Evolutionary conservation across 1,139 yeast species (phyloP), one percentile per base, ranked within the genome.

Genomic region (Pichia sp.): DNA sequence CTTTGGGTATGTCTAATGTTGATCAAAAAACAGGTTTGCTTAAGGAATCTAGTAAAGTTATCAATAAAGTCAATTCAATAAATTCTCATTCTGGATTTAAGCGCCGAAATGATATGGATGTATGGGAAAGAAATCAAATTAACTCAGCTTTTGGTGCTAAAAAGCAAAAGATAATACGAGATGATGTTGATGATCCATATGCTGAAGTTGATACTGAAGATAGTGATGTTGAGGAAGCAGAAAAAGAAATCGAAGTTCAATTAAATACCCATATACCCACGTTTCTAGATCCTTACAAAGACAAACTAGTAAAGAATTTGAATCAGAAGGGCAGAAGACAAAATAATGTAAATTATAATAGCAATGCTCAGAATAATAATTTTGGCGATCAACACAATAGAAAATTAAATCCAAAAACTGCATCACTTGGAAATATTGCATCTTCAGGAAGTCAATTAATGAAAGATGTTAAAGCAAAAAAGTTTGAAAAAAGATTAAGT

Each of bases 81-180:
- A 34, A 35, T 4, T n/a, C 11, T 31, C 34, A 40, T 6, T 31
- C 47, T 7, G 51, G 52, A 3, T 51, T 47, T 28, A 72, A 81
- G 57, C 69, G 87, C 45, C 64, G 84, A 37, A 83, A 94, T 0
- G 84, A 95, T 0, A 95, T 95, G 1, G 97, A 90, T 63, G 68
- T 90, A 50, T 90, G 96, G 96, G 97, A 90, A 60, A 75, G 87
- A 46, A 72, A 86, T 34, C 97, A 90, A 60, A 50, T 49, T 63
- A 66, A 56, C 38, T 56, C 60, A 29, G 66, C 66, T 1, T 63
- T 50, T 52, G 66, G 66, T 4, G 58, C 58, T 3, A 63, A 63
- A 35, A 51, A 54, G 39, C 45, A 50, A 27, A 45, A 50, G 7
- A 31, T 49, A 3, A 34, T 46, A 3, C 18, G 47, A 28, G 50